These are phyloP conservation scores for Clarireedia hainanense DNA, from an alignment of 2,329 filamentous ascomycete species.

Conservation along the genomic window DNA sequence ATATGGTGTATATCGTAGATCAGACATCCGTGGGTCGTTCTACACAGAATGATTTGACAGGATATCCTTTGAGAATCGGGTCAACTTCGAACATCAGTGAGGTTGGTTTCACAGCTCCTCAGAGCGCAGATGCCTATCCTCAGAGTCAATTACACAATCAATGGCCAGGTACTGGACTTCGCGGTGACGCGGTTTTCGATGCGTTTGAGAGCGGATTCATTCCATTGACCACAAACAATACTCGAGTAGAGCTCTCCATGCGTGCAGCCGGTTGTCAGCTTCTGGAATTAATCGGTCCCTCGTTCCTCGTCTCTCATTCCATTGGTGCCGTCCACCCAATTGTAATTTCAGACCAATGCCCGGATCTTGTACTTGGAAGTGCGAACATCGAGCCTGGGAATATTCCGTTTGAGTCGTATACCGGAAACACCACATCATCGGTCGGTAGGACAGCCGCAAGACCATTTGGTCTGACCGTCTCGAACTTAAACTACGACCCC, in stretches of 20 bases:
- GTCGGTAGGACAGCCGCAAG: slow-evolving; percentile 14
- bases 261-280: slow-evolving; percentile 27
- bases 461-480: slow-evolving; percentile 17
- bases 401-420: slow-evolving; percentile 20
- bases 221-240: slow-evolving; percentile 25
- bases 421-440: slow-evolving; percentile 14
- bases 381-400: slow-evolving; percentile 26
- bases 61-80: slow-evolving; percentile 19
- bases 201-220: slow-evolving; percentile 26
- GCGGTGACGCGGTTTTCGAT: slow-evolving; percentile 28
- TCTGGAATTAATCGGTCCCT: slow-evolving; percentile 24
- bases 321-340: slow-evolving; percentile 22
- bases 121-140: slow-evolving; percentile 1
- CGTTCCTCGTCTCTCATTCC: slow-evolving; percentile 30
- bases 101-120: slow-evolving; percentile 4
- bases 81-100: slow-evolving; percentile 14
- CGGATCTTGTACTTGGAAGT: slow-evolving; percentile 22
- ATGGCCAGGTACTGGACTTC: slow-evolving; percentile 31
- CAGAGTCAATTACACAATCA: slow-evolving; percentile 29
- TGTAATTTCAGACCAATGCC: slow-evolving; percentile 25
- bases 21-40: slow-evolving; percentile 16
- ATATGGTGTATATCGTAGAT: slow-evolving; percentile 35
- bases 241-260: slow-evolving; percentile 26
- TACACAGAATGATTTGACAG: slow-evolving; percentile 16
- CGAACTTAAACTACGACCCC: slow-evolving; percentile 19